Evolutionary conservation across 2,329 filamentous ascomycete genomes (phyloP), one percentile per base, ranked within the genome.

Genomic region (Chaetomium globosum): DNA sequence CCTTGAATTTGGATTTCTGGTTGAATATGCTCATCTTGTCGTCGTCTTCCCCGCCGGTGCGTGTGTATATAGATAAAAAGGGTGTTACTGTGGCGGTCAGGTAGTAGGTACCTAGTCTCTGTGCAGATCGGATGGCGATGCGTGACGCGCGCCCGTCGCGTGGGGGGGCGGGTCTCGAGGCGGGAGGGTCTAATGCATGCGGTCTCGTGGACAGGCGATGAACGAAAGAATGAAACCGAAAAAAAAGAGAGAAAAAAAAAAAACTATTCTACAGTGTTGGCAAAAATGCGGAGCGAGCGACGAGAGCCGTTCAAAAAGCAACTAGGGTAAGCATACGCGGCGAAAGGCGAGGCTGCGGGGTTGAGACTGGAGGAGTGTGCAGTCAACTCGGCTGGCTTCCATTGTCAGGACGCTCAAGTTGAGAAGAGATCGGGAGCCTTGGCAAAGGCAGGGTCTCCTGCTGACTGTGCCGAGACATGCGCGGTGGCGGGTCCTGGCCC

Each of bases 1-100:
- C 76, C 75, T 84, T 84, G 76, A 83, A 80, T 73, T 83, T 85
- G 68, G 77, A 74, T 65, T 80, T 80, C 65, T 78, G 74, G 68
- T 76, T 75, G 65, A 80, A 76, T 66, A 80, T 78, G 55, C 77
- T 77, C 79, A 80, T 80, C 16, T 58, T 58, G 30, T 56, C 23
- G 19, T 56, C 26, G 19, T n/a, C n/a, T 33, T 4, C 28, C 4
- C 9, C 33, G 9, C 19, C n/a, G n/a, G 31, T 6, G n/a, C 12
- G n/a, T 6, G 12, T 21, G 23, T 6, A 33, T n/a, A 36, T 57
- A 36, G 12, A 36, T 36, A 36, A 36, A 36, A 36, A 12, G 30
- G 23, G 23, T 53, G 3, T 12, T 46, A 2, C 4, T 43, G 43
- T 16, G 54, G 12, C 10, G 21, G 21, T 8, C 23, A 3, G 28